Evolutionary conservation across 768 basidiomycete genomes (phyloP).

Genomic region (Boletus subcaerulescens): DNA sequence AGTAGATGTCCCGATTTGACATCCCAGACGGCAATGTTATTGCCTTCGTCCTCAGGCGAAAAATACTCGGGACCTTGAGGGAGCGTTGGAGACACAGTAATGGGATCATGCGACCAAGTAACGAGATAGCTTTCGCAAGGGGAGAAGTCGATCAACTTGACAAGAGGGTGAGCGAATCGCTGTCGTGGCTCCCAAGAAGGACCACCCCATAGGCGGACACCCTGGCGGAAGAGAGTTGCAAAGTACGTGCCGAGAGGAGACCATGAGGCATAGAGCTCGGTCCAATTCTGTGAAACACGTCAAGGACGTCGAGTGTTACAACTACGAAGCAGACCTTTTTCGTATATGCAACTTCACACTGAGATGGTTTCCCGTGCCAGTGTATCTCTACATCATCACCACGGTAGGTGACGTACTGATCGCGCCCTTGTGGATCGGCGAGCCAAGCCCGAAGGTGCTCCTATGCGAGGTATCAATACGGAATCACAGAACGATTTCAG

Average conservation of each 20-base stretch:
- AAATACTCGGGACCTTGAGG: conserved; percentile 82
- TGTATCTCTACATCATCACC: conserved; percentile 87
- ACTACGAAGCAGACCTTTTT: conserved; percentile 57
- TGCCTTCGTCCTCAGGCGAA: conserved; percentile 93
- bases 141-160: conserved; percentile 95
- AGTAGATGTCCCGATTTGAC: conserved; percentile 90
- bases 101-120: conserved; percentile 95
- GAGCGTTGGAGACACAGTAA: conserved; percentile 78
- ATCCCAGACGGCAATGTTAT: conserved; percentile 98
- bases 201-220: conserved; percentile 95
- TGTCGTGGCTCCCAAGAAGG: conserved; percentile 84
- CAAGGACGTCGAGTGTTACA: conserved; percentile 1
- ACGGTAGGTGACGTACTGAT: conserved; percentile 93
- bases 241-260: conserved; percentile 95
- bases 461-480: conserved; percentile 38
- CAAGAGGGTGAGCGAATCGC: conserved; percentile 92
- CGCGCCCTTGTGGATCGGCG: conserved; percentile 86
- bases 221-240: conserved; percentile 90
- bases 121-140: conserved; percentile 95
- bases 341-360: conserved; percentile 70
- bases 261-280: conserved; percentile 95
- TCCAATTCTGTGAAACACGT: conserved; percentile 71
- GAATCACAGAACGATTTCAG: background rate
- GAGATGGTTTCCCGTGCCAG: conserved; percentile 92
- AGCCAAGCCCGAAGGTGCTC: conserved; percentile 97